A percentile compares a stretch with the other conserved stretches of the same genome.
phyloP scores from a whole-genome alignment of 176 grass and related monocot species.

The Bromus sterilis region DNA sequence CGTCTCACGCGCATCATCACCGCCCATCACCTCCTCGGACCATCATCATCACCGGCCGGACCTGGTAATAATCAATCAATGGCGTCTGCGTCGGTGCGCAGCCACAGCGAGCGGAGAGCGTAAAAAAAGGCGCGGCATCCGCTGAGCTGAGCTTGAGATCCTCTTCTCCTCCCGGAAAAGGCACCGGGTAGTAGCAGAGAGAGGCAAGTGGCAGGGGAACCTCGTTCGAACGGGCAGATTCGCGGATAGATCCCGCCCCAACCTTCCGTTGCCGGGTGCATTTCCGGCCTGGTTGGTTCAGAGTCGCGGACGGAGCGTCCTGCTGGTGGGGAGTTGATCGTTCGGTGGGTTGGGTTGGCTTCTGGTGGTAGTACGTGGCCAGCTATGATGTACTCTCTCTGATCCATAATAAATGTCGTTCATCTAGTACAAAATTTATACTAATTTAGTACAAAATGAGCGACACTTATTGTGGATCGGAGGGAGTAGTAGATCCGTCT shows the following conservation, averaged over 20 bases:
- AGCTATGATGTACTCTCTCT: neutral
- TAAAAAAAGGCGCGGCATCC: neutral
- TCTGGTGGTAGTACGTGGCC: neutral
- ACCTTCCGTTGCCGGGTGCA: neutral
- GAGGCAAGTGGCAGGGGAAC: neutral
- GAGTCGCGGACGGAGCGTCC: neutral
- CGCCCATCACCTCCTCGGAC: neutral
- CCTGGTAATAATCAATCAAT: neutral
- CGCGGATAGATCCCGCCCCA: neutral
- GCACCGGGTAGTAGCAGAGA: neutral
- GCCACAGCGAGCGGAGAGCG: neutral
- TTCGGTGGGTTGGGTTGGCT: neutral
- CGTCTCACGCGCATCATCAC: neutral
- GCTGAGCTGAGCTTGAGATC: neutral
- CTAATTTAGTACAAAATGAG: too few relatives aligned
- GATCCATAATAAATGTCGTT: too few relatives aligned
- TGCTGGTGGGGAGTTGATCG: neutral
- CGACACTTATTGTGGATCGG: too few relatives aligned
- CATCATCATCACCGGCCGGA: neutral
- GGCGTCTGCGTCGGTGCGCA: conserved; percentile 26
- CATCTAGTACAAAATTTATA: too few relatives aligned
- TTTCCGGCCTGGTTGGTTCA: neutral
- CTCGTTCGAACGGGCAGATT: neutral
- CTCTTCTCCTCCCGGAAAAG: neutral
- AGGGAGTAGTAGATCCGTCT: too few relatives aligned